A percentile compares a stretch with the other conserved stretches of the same genome.
These are phyloP conservation scores for Lentinula sp. DNA, from an alignment of 768 basidiomycete genomes.

Conservation along the genomic window DNA sequence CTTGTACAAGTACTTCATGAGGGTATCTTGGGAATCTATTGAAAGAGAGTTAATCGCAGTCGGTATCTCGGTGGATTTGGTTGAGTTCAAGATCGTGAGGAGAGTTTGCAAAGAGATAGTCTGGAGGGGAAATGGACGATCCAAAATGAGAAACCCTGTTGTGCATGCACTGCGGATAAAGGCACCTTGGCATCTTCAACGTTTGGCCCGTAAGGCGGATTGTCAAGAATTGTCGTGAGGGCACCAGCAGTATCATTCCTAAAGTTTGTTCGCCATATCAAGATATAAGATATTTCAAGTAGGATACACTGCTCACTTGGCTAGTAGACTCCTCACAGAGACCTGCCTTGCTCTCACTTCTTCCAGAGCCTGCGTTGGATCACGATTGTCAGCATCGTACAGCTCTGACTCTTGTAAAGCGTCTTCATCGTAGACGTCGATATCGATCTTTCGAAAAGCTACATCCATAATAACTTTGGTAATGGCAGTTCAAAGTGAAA, in stretches of 20 bases:
- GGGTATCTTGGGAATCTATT: slow-evolving; percentile 74
- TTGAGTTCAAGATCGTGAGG: slow-evolving; percentile 88
- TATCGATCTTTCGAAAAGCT: slow-evolving; percentile 84
- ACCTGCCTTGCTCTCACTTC: slow-evolving; percentile 73
- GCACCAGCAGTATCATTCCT: slow-evolving; percentile 80
- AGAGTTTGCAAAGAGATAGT: slow-evolving; percentile 73
- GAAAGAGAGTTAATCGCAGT: slow-evolving; percentile 66
- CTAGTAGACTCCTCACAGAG: slow-evolving; percentile 65
- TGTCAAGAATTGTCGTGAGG: slow-evolving; percentile 62
- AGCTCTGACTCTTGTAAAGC: slow-evolving; percentile 78
- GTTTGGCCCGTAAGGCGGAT: slow-evolving; percentile 83
- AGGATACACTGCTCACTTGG: slow-evolving; percentile 48
- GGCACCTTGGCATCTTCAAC: slow-evolving; percentile 88
- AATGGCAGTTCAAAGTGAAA: no score
- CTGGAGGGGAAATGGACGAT: slow-evolving; percentile 31
- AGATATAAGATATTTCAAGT: neutral
- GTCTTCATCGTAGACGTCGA: slow-evolving; percentile 93
- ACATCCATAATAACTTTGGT: slow-evolving; percentile 1
- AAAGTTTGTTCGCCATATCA: neutral
- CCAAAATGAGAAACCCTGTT: neutral
- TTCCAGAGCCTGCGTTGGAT: slow-evolving; percentile 62
- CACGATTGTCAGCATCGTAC: slow-evolving; percentile 80
- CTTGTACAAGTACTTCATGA: slow-evolving; percentile 99
- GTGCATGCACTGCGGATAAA: neutral
- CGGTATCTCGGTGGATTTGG: slow-evolving; percentile 83